Conservation (phyloP, 2,329 filamentous ascomycete species). For the Alternaria arbusti region DNA sequence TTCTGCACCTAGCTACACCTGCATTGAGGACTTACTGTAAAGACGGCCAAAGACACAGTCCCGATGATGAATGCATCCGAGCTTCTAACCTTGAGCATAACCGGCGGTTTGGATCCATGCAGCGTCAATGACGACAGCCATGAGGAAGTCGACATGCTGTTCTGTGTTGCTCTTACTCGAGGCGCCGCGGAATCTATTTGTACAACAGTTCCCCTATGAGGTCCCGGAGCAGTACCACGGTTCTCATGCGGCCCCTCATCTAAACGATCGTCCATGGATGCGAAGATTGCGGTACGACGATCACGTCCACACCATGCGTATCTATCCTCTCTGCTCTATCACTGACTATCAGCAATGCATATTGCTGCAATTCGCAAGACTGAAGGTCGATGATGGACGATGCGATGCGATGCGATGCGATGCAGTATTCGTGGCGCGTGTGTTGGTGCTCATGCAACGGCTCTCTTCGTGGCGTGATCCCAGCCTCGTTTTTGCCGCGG, state of each 20-base stretch:
- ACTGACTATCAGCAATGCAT: not conserved
- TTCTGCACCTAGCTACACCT: not conserved
- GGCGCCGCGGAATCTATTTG: not conserved
- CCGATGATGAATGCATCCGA: conserved; percentile 44
- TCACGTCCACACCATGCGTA: not conserved
- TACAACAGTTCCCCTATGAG: not conserved
- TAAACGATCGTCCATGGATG: not conserved
- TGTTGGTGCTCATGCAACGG: not conserved
- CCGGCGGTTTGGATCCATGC: conserved; percentile 37
- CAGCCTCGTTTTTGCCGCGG: not conserved
- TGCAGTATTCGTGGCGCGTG: not conserved
- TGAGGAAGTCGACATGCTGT: conserved; percentile 23
- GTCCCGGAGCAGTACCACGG: not conserved
- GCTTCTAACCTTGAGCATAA: conserved; percentile 40
- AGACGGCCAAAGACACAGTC: conserved; percentile 45
- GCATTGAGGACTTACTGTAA: conserved; percentile 35
- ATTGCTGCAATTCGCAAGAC: not conserved
- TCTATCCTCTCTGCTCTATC: not conserved
- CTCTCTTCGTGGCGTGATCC: not conserved
- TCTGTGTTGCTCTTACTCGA: not conserved
- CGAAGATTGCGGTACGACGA: not conserved
- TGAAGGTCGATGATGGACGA: no score
- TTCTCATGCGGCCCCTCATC: not conserved
- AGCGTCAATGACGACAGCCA: conserved; percentile 42
- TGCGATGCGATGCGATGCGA: not conserved